Evolutionary conservation across 2,329 filamentous ascomycete species (phyloP).

Genomic region (Penicillium psychrosexuale): DNA sequence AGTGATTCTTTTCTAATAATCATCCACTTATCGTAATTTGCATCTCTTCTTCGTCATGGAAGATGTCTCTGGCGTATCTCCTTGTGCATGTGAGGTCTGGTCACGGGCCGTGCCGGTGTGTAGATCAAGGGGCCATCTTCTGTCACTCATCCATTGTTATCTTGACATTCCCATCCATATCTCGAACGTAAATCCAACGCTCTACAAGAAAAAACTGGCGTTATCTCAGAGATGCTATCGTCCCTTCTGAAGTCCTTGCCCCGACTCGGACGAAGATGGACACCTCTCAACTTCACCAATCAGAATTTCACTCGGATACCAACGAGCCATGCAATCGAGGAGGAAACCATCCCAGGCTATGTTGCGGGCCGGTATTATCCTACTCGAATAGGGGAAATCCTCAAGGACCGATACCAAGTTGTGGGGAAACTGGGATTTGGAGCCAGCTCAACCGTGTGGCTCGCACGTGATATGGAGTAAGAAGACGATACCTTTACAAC

Average conservation of each 20-base stretch:
- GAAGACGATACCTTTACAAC: background rate
- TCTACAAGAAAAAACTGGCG: background rate
- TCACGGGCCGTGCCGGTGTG: too few relatives aligned
- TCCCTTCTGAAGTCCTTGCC: background rate
- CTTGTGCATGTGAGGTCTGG: too few relatives aligned
- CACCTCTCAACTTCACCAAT: slow-evolving; percentile 33
- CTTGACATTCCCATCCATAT: background rate
- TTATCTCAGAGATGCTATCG: background rate
- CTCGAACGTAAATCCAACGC: background rate
- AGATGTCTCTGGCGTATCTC: too few relatives aligned
- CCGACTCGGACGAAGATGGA: slow-evolving; percentile 20
- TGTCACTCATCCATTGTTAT: background rate
- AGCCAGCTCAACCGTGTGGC: slow-evolving; percentile 37
- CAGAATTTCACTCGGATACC: slow-evolving; percentile 27
- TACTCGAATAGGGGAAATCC: slow-evolving; percentile 29
- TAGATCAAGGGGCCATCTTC: background rate
- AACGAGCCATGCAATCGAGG: slow-evolving; percentile 28
- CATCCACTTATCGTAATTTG: too few relatives aligned
- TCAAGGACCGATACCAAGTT: slow-evolving; percentile 33
- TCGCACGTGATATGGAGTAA: slow-evolving; percentile 36
- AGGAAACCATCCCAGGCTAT: slow-evolving; percentile 31
- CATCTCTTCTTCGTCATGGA: too few relatives aligned
- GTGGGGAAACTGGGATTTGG: slow-evolving; percentile 40
- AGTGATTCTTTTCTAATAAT: too few relatives aligned
- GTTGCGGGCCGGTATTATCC: slow-evolving; percentile 30